Evolutionary conservation across 495 filamentous ascomycete genomes (phyloP), one percentile per base, ranked within the genome.

Genomic region (Talaromyces liani): DNA sequence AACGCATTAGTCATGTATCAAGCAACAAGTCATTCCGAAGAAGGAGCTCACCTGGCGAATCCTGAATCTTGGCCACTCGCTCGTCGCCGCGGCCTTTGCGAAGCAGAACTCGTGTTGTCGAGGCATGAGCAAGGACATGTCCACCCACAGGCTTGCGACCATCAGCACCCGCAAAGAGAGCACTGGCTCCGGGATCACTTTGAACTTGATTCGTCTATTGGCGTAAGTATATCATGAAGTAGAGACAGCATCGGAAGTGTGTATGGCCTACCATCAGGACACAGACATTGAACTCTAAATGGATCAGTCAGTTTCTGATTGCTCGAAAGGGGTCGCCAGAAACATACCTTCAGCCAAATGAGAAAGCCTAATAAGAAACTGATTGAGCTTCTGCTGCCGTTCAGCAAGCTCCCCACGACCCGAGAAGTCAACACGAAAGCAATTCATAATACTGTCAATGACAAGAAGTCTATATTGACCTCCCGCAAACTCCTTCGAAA

Each of bases 61-160:
- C 89, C 66, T 89, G 84, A 60, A 92, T 86, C 76, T 91, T 92
- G 5, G 89, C 89, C 58, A 92, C 89, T 24, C 89, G 82, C 70
- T 92, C 89, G 60, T 92, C 89, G 7, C 89, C 89, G 45, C 89
- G 82, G 39, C 89, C 89, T 69, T 92, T 92, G 8, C 89, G 80
- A 54, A 92, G 79, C 18, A 92, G 79, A 47, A 92, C 81, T 56
- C 89, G 80, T 59, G 89, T 92, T 3, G 88, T 84, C 39, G 87
- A 91, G 49, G 89, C 89, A 74, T 92, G 89, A 54, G 89, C 89
- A 47, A 92, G 85, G 64, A 92, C 84, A 79, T 92, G 89, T 24
- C 89, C 89, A 64, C 89, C 89, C 27, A 90, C 85, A 66, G 85
- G 86, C 65, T 90, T 90, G 16, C 86, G 82, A 60, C 89, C 89